Conservation (phyloP, 257 asterid genomes). For the Solanum habrochaites region DNA sequence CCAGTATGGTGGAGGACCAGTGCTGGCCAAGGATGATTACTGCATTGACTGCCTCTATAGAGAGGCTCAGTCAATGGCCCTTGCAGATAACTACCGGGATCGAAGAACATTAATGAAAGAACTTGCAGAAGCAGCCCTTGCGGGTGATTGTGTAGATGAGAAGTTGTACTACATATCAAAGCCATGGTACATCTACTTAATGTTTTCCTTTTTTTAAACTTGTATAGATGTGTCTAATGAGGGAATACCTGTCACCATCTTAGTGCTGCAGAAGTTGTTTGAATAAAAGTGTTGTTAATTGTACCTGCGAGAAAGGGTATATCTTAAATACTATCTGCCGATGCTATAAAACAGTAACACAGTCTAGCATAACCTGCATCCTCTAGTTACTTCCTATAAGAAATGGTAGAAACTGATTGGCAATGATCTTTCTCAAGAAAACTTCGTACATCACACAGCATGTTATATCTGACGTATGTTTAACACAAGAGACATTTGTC, state of each 20-base stretch:
- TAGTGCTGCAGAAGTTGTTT: not conserved
- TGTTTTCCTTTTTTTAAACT: not conserved
- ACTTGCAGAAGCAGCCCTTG: conserved; percentile 85
- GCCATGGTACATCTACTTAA: conserved; percentile 48
- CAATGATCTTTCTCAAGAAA: not conserved
- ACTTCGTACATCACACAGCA: not conserved
- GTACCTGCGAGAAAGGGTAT: not conserved
- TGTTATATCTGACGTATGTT: not conserved
- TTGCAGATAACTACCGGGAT: conserved; percentile 67
- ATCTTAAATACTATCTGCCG: not conserved
- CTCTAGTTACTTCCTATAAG: not conserved
- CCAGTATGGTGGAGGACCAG: conserved; percentile 90
- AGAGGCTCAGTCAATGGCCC: conserved; percentile 50
- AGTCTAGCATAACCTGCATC: not conserved
- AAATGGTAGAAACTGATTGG: not conserved
- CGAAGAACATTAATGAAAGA: conserved; percentile 70
- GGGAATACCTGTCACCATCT: not conserved
- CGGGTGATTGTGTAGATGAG: conserved; percentile 57
- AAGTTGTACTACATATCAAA: conserved; percentile 60
- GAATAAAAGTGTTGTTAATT: not conserved
- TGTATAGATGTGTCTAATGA: not conserved
- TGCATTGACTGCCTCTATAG: conserved; percentile 76
- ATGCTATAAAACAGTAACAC: not conserved
- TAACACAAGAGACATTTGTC: not conserved
- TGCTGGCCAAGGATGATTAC: conserved; percentile 55